Conservation (phyloP, 495 filamentous ascomycete species). For the Daldinia caldariorum region DNA sequence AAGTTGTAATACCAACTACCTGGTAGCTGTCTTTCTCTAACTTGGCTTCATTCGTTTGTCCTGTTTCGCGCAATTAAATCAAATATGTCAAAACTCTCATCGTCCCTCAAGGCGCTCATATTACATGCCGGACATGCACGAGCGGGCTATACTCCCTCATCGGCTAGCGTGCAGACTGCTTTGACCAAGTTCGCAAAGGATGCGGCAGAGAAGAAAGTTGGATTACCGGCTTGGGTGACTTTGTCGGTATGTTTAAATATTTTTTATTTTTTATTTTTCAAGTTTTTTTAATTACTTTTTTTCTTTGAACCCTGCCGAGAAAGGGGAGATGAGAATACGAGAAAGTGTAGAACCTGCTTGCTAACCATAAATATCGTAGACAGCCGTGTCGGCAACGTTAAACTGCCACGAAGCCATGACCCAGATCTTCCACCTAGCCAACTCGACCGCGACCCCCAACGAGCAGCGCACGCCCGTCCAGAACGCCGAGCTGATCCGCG, state of each 20-base stretch:
- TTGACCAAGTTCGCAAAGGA: conserved; percentile 63
- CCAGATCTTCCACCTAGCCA: conserved; percentile 45
- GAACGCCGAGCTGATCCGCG: conserved; percentile 78
- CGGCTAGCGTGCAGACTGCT: conserved; percentile 58
- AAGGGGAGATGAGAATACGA: neutral
- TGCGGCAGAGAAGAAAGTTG: conserved; percentile 58
- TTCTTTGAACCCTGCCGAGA: too few relatives aligned
- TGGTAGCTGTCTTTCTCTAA: neutral
- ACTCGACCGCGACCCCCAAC: conserved; percentile 21
- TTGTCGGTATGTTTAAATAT: conserved; percentile 40
- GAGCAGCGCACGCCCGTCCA: conserved; percentile 59
- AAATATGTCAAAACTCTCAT: conserved; percentile 74
- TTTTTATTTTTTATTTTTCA: neutral
- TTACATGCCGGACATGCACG: conserved; percentile 66
- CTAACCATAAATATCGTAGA: conserved; percentile 53
- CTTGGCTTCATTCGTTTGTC: neutral
- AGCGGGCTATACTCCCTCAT: conserved; percentile 70
- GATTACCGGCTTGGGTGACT: conserved; percentile 47
- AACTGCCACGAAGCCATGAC: conserved; percentile 74
- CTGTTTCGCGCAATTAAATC: neutral
- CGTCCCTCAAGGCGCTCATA: conserved; percentile 76
- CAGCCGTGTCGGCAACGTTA: conserved; percentile 78
- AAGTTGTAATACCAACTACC: neutral
- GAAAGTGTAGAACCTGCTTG: conserved; percentile 4
- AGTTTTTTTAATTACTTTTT: neutral